Evolutionary conservation across 23 red algal species (phyloP), one percentile per base, ranked within the genome.

Genomic region (Gracilaria vermiculophylla): DNA sequence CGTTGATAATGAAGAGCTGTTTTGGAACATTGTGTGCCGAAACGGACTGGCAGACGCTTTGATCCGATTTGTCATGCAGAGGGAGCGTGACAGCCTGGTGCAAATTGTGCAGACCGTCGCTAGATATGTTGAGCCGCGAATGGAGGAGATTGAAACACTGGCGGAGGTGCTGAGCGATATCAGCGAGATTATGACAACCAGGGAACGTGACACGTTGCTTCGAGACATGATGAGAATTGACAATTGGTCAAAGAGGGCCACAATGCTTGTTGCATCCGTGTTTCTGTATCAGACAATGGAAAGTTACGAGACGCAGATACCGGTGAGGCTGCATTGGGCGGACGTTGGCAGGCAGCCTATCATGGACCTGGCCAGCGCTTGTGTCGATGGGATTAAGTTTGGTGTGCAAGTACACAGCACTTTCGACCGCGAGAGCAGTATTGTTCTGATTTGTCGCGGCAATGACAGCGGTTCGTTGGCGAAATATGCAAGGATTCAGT

Each of bases 221-320:
- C 39, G 42, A 28, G 36, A 73, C 31, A 48, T 73, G 67, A 73
- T 20, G 23, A 73, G 6, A 20, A 32, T 27, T 47, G 67, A 73
- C 10, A 73, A 48, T 13, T 73, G 67, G 67, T 73, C 67, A 3
- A 73, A 73, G 25, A 23, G 67, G 67, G 67, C 67, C 10, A 42
- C 42, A 10, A 73, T 73, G 67, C 67, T 73, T 73, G 67, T 73
- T 45, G 67, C 67, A 20, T 73, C 67, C 3, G 67, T 73, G 20
- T 45, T 44, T 12, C 47, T 73, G 67, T 34, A 64, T 64, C 20
- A 64, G 28, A 1, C 58, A 13, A 34, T 32, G 25, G 58, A 64
- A 13, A 73, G 67, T 19, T 73, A 48, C 40, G 67, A 73, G 42
- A 48, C 67, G n/a, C 67, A 73, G 25, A 9, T 73, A 16, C 67